Evolutionary conservation across 345 rosid genomes (phyloP).

Genomic region (Linum usitatissimum): DNA sequence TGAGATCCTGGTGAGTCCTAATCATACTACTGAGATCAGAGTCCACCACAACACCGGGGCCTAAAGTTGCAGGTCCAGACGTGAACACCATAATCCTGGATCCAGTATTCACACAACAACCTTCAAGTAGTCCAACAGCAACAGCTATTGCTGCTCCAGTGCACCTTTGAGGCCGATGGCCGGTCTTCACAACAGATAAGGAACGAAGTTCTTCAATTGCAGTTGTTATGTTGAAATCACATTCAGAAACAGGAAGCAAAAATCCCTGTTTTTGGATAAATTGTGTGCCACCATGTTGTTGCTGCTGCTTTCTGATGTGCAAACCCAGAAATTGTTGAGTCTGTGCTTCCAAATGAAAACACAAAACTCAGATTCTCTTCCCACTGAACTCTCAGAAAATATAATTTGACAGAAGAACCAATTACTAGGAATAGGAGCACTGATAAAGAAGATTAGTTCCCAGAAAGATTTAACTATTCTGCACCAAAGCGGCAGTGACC

Average conservation of each 20-base stretch:
- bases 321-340: slow-evolving; percentile 57
- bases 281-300: slow-evolving; percentile 33
- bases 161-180: slow-evolving; percentile 75
- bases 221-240: slow-evolving; percentile 65
- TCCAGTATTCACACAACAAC: slow-evolving; percentile 50
- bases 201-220: slow-evolving; percentile 67
- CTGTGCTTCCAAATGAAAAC: slow-evolving; percentile 23
- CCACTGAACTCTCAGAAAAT: not conserved
- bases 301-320: slow-evolving; percentile 31
- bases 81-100: slow-evolving; percentile 85
- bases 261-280: slow-evolving; percentile 60
- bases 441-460: no score
- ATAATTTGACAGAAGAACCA: no score
- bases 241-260: slow-evolving; percentile 61
- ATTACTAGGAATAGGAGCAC: no score
- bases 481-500: no score
- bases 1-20: slow-evolving; percentile 79
- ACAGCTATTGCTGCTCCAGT: slow-evolving; percentile 75
- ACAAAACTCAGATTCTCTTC: not conserved
- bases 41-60: slow-evolving; percentile 76
- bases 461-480: no score
- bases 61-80: slow-evolving; percentile 88
- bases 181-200: slow-evolving; percentile 23
- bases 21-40: slow-evolving; percentile 46
- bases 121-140: slow-evolving; percentile 74